phyloP scores from a whole-genome alignment of 768 basidiomycete genomes.

The Coprinopsis marcescibilis region DNA sequence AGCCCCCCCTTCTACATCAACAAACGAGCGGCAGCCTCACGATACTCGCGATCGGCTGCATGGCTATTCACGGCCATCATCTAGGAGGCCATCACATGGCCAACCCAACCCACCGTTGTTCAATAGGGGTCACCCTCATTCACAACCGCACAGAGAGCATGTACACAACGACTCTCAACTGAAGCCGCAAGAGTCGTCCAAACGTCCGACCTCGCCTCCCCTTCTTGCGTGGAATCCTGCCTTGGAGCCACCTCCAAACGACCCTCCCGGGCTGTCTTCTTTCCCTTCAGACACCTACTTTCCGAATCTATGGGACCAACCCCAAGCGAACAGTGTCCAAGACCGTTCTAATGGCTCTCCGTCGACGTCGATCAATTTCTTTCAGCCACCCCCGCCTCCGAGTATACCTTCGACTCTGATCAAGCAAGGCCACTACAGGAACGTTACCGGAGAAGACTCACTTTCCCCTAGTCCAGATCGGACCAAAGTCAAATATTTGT shows the following conservation, averaged over 20 bases:
- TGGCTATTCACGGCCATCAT: neutral
- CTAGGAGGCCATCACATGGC: neutral
- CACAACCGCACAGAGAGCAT: conserved; percentile 17
- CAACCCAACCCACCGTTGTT: neutral
- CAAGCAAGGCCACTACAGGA: conserved; percentile 70
- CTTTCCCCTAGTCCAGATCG: conserved; percentile 58
- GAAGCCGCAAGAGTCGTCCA: conserved; percentile 24
- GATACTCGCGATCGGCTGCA: too few relatives aligned
- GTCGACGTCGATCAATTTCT: conserved; percentile 45
- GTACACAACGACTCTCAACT: conserved; percentile 9
- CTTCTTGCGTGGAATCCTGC: conserved; percentile 78
- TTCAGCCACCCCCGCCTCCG: conserved; percentile 53
- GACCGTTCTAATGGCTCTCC: conserved; percentile 23
- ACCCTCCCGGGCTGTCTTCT: conserved; percentile 44
- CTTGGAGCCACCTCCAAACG: conserved; percentile 70
- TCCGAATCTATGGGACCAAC: conserved; percentile 78
- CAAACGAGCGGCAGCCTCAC: too few relatives aligned
- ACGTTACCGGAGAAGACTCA: conserved; percentile 48
- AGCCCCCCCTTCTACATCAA: neutral
- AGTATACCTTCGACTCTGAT: conserved; percentile 62
- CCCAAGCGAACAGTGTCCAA: conserved; percentile 19
- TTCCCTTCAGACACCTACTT: conserved; percentile 78
- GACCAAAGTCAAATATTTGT: conserved; percentile 68
- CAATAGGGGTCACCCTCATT: conserved; percentile 12
- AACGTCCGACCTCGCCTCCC: conserved; percentile 53